Evolutionary conservation across 2,329 filamentous ascomycete species (phyloP), one percentile per base, ranked within the genome.

Genomic region (Diplodia mutila): DNA sequence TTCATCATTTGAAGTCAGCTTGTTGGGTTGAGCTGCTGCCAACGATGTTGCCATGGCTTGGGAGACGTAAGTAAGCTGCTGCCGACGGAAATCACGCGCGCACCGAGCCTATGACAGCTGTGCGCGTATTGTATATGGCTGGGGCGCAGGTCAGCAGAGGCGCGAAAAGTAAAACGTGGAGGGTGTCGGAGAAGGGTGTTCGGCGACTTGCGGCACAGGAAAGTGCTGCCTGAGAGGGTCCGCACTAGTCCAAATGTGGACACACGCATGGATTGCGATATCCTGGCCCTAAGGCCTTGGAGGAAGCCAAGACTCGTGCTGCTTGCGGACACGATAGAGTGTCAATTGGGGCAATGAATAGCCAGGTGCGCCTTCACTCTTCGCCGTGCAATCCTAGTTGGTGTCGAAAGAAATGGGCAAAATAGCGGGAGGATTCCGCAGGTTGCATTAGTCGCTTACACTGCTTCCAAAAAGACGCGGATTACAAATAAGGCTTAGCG

Each of bases 401-500:
- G 9, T 29, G 9, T 12, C 32, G 9, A 34, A 34, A 32, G 29
- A 11, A 34, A 34, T 34, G 9, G 9, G 32, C 8, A 11, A 11
- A 5, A 18, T 11, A 18, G 57, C 57, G 57, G 57, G 39, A 61
- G 18, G 25, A 49, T 61, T 61, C 57, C 39, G 57, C 57, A 48
- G 27, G 39, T 14, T 34, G 27, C 25, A 32, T 12, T 14, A n/a
- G 29, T 12, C 4, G 57, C 57, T 61, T 48, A 61, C 21, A n/a
- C 21, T 14, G 3, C 16, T 32, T 11, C 25, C 39, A 23, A 39
- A 29, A 4, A 2, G 18, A 14, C 2, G 3, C 18, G 14, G 18
- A 61, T 61, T 48, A 49, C 39, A 48, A 49, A 42, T 32, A 18
- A 54, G 16, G 11, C 6, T 46, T 16, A 54, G 14, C 52, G 27